These are phyloP conservation scores for Cyclanthera cordifolia DNA, from an alignment of 306 rosid genomes.

Conservation along the genomic window DNA sequence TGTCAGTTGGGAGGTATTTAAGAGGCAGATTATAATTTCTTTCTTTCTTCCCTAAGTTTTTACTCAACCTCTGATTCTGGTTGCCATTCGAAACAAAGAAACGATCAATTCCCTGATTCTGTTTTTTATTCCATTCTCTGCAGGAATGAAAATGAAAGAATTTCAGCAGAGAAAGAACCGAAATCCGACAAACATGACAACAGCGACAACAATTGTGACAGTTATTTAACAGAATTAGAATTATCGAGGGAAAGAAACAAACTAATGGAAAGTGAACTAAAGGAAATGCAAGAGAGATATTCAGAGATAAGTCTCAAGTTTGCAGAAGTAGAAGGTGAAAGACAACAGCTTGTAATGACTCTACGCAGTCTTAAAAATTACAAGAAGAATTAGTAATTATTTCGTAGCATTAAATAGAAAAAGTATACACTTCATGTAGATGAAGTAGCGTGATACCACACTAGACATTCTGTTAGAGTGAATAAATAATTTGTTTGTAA, in stretches of 20 bases:
- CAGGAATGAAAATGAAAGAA: slow-evolving; percentile 32
- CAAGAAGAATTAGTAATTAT: slow-evolving; percentile 33
- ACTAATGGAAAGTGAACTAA: slow-evolving; percentile 76
- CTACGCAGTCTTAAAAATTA: slow-evolving; percentile 58
- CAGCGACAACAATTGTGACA: slow-evolving; percentile 15
- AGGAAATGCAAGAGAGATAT: slow-evolving; percentile 98
- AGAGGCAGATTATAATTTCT: background rate
- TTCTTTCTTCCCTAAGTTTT: background rate
- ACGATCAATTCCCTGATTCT: background rate
- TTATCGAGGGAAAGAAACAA: slow-evolving; percentile 52
- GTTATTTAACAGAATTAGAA: slow-evolving; percentile 30
- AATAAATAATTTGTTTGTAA: slow-evolving; percentile 42
- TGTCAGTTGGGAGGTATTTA: slow-evolving; percentile 35
- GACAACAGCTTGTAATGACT: slow-evolving; percentile 90
- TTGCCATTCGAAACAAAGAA: background rate
- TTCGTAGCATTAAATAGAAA: slow-evolving; percentile 10
- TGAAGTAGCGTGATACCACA: slow-evolving; percentile 23
- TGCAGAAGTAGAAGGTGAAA: slow-evolving; percentile 97
- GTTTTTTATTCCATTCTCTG: slow-evolving; percentile 6
- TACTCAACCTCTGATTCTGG: background rate
- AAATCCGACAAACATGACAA: slow-evolving; percentile 11
- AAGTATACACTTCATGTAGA: slow-evolving; percentile 36
- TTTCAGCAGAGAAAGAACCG: slow-evolving; percentile 21
- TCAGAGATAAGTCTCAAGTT: slow-evolving; percentile 94
- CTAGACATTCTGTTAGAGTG: slow-evolving; percentile 19